phyloP scores from a whole-genome alignment of 1,284 basidiomycete genomes.

The Caloboletus inedulis region DNA sequence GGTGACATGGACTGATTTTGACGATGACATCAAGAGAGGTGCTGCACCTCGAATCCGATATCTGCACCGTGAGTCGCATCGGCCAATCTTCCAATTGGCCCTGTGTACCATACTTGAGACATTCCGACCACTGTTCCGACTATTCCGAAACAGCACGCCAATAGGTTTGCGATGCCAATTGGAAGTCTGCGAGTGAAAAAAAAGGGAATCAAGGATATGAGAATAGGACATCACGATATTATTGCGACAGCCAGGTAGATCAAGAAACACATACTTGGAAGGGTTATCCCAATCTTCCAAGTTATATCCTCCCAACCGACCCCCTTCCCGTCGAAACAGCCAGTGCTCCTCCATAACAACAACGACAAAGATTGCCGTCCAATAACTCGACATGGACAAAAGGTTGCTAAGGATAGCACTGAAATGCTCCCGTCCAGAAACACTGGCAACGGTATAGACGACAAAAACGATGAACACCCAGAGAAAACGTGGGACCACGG shows the following conservation, averaged over 20 bases:
- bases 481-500: conserved; percentile 56
- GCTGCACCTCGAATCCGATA: conserved; percentile 53
- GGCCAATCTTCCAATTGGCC: conserved; percentile 45
- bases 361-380: conserved; percentile 59
- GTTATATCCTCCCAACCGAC: conserved; percentile 51
- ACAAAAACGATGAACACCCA: conserved; percentile 56
- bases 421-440: conserved; percentile 62
- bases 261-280: conserved; percentile 32
- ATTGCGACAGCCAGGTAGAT: background rate
- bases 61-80: conserved; percentile 48
- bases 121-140: conserved; percentile 49
- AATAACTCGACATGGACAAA: conserved; percentile 60
- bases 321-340: conserved; percentile 47
- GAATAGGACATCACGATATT: background rate
- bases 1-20: no score
- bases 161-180: conserved; percentile 51
- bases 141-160: conserved; percentile 46
- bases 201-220: background rate
- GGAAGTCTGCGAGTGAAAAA: conserved; percentile 41
- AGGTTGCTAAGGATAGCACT: conserved; percentile 53
- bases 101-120: conserved; percentile 52
- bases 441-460: conserved; percentile 56
- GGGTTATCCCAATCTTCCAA: conserved; percentile 53
- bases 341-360: conserved; percentile 58
- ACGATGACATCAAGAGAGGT: background rate